phyloP scores from a whole-genome alignment of 768 basidiomycete genomes.

The Cystofilobasidium bisporidii region DNA sequence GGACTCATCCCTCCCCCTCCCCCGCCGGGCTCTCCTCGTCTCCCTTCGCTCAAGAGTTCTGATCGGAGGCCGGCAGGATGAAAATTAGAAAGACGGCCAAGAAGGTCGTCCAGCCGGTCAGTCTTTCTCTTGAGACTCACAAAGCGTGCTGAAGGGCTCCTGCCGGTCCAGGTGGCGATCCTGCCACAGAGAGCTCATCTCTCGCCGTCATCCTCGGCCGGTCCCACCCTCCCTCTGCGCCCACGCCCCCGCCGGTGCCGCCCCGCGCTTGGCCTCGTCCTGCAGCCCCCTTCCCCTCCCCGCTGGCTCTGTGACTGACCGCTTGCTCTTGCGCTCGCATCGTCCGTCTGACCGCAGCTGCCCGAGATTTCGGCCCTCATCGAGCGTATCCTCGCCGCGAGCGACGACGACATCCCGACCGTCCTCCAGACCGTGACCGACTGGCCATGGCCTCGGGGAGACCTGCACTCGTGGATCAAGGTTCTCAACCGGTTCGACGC shows the following conservation, averaged over 20 bases:
- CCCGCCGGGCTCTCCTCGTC: neutral
- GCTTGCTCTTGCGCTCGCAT: neutral
- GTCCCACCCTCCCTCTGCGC: no score
- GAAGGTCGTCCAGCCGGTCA: constrained; percentile 66
- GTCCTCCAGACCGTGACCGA: constrained; percentile 41
- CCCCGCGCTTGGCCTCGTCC: no score
- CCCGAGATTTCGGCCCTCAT: constrained; percentile 61
- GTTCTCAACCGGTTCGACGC: constrained; percentile 92
- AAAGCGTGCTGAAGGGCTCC: no score
- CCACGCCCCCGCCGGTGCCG: no score
- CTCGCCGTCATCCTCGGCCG: no score
- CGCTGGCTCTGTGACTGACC: no score
- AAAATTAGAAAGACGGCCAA: constrained; percentile 62
- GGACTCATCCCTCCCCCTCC: neutral
- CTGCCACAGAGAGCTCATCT: neutral
- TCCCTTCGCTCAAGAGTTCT: neutral
- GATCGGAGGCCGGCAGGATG: constrained; percentile 45
- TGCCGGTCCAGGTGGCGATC: constrained; percentile 10
- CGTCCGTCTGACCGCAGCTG: constrained; percentile 26
- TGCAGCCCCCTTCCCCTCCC: no score
- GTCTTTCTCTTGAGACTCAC: no score
- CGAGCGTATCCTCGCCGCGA: constrained; percentile 54
- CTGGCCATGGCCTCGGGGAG: constrained; percentile 94
- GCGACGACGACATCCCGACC: constrained; percentile 60
- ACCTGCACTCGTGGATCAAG: constrained; percentile 91